phyloP scores from a whole-genome alignment of 257 asterid genomes.

The Fraxinus americana region DNA sequence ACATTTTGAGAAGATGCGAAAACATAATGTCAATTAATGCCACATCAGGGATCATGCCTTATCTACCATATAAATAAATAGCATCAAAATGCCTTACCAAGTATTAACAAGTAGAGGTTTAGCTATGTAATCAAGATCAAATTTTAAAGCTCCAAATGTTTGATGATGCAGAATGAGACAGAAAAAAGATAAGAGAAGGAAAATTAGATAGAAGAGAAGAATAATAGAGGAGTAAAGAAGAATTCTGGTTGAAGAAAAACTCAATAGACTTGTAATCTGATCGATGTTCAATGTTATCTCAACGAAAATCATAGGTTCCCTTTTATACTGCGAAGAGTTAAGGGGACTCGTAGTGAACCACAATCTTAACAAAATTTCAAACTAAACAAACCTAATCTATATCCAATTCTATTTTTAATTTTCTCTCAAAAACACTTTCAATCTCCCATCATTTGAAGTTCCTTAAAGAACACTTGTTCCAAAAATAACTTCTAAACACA shows the following conservation, averaged over 20 bases:
- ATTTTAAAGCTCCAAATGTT: not conserved
- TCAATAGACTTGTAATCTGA: not conserved
- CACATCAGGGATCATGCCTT: no score
- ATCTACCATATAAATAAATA: not conserved
- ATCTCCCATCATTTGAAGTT: not conserved
- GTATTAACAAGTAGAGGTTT: not conserved
- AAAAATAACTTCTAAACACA: no score
- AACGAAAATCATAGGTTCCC: not conserved
- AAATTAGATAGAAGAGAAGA: no score
- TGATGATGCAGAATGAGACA: not conserved
- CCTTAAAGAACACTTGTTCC: not conserved
- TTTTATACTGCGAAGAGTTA: no score
- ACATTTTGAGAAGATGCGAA: not conserved
- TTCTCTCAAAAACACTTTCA: not conserved
- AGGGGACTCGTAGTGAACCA: not conserved
- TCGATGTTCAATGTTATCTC: not conserved
- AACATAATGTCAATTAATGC: no score
- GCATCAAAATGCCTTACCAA: not conserved
- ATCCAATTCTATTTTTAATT: not conserved
- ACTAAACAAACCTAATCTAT: not conserved
- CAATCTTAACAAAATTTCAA: no score
- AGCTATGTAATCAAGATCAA: not conserved
- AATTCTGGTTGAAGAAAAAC: not conserved
- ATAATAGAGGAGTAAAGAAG: not conserved
- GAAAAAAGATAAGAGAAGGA: no score